Evolutionary conservation across 1,284 basidiomycete genomes (phyloP).

Genomic region (Bjerkandera adusta): DNA sequence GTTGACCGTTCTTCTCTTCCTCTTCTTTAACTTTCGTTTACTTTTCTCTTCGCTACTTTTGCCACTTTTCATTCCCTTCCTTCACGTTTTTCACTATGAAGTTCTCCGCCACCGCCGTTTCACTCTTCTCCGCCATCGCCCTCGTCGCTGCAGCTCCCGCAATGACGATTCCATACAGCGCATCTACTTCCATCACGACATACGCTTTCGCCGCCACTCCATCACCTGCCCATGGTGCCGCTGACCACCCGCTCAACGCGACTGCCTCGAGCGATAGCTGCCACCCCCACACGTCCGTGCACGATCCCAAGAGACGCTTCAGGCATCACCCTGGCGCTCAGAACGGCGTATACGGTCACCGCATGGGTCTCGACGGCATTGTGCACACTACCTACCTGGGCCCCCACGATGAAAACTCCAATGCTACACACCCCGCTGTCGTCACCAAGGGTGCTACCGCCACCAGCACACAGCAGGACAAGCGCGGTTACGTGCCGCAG

Average conservation of each 20-base stretch:
- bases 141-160: neutral
- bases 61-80: neutral
- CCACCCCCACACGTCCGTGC: no score
- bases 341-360: constrained; percentile 2
- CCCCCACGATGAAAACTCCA: neutral
- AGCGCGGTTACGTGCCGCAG: neutral
- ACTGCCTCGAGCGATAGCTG: neutral
- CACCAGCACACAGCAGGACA: neutral
- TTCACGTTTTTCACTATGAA: constrained; percentile 5
- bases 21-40: no score
- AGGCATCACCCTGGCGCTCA: neutral
- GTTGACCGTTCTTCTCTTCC: constrained; percentile 5
- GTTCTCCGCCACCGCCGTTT: neutral
- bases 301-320: constrained; percentile 2
- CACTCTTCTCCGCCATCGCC: neutral
- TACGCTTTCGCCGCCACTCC: no score
- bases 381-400: neutral
- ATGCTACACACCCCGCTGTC: neutral
- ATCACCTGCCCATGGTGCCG: no score
- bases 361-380: neutral
- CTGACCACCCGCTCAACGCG: no score
- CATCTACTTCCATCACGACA: no score
- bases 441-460: neutral
- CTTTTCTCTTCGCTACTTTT: constrained; percentile 2
- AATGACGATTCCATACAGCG: no score